These are phyloP conservation scores for Podila epicladia DNA, from an alignment of 192 early-diverging fungal genomes.

Conservation along the genomic window DNA sequence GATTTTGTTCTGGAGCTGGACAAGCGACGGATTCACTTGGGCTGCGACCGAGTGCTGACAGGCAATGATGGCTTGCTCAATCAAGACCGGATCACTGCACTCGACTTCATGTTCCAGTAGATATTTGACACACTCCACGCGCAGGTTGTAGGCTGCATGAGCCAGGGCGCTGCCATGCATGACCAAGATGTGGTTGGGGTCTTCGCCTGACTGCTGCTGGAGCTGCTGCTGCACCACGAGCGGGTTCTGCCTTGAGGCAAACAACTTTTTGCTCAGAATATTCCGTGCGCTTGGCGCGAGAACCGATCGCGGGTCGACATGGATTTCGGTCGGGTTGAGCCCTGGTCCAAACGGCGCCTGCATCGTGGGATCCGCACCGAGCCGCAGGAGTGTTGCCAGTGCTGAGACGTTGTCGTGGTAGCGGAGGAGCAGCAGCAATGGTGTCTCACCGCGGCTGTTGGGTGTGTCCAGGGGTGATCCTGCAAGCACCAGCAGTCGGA, in stretches of 20 bases:
- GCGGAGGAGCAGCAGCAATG: constrained; percentile 30
- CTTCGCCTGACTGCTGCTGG: not conserved
- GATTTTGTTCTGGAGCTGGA: constrained; percentile 14
- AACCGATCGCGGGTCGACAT: constrained; percentile 14
- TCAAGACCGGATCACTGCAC: constrained; percentile 30
- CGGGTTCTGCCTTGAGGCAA: not conserved
- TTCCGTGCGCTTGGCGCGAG: not conserved
- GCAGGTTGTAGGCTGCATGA: constrained; percentile 39
- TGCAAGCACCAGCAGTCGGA: constrained; percentile 27
- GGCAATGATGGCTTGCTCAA: constrained; percentile 41
- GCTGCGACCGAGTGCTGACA: constrained; percentile 35
- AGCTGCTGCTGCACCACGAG: not conserved
- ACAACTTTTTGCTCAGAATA: constrained; percentile 9
- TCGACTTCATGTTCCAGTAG: constrained; percentile 45
- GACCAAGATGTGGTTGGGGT: constrained; percentile 39
- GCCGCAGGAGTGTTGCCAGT: constrained; percentile 21
- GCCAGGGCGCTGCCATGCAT: constrained; percentile 37
- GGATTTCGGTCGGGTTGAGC: constrained; percentile 28
- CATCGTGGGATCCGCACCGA: constrained; percentile 34
- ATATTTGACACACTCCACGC: constrained; percentile 23
- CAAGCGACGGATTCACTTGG: constrained; percentile 28
- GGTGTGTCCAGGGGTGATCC: constrained; percentile 30
- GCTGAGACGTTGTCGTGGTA: constrained; percentile 41
- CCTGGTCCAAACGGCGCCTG: constrained; percentile 50
- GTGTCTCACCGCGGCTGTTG: constrained; percentile 39